phyloP scores from a whole-genome alignment of 2,329 filamentous ascomycete genomes.

The Akanthomyces muscarius region DNA sequence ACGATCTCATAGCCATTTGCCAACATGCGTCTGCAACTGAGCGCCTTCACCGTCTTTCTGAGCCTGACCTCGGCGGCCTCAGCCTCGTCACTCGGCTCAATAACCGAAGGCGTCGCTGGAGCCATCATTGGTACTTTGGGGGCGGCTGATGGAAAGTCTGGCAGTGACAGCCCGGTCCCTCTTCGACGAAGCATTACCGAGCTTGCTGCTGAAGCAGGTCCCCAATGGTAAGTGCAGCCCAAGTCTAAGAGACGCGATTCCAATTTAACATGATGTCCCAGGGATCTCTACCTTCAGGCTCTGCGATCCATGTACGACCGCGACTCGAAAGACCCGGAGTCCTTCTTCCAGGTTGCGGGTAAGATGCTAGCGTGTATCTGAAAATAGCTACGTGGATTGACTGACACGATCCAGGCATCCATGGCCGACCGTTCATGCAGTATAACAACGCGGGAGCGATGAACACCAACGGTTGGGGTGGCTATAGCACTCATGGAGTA shows the following conservation, averaged over 20 bases:
- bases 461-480: conserved; percentile 31
- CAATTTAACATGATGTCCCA: conserved; percentile 17
- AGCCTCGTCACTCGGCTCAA: neutral
- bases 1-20: neutral
- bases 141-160: neutral
- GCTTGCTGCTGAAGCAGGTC: conserved; percentile 38
- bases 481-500: conserved; percentile 48
- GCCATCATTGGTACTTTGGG: neutral
- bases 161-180: conserved; percentile 32
- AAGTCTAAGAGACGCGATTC: neutral
- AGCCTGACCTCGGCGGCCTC: neutral
- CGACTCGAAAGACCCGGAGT: conserved; percentile 39
- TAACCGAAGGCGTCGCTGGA: neutral
- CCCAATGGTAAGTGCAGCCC: conserved; percentile 33
- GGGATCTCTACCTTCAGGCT: conserved; percentile 49
- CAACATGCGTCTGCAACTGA: conserved; percentile 1
- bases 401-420: conserved; percentile 32
- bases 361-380: conserved; percentile 14
- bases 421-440: conserved; percentile 39
- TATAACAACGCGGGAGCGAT: conserved; percentile 39
- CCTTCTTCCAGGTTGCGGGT: conserved; percentile 50
- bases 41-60: neutral
- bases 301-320: conserved; percentile 40
- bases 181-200: conserved; percentile 46
- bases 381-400: neutral